Base-by-base conservation (phyloP, 1,139 yeast species). In the Blastobotrys capitulatus region DNA sequence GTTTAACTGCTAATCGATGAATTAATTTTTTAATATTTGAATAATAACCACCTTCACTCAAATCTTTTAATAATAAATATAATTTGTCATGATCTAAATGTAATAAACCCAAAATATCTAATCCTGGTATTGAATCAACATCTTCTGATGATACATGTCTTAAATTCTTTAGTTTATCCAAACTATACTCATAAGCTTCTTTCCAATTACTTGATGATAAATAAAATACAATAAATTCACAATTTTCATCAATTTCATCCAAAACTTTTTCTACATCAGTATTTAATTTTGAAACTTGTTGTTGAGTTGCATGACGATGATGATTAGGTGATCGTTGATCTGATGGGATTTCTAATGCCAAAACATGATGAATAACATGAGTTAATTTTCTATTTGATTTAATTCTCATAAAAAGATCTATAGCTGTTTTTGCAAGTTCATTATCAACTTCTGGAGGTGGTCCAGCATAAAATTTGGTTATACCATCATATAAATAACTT, bases 131-230 rank as follows among this genome's bases (percentile, higher is more conserved):
- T 7, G 77, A 77, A 15, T 51, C 51, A 9, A 25, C 36, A 9
- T 49, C 50, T 16, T 49, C 52, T 6, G 48, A 22, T 12, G 47
- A 36, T 6, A 42, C 22, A 46, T 68, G 72, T 39, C 60, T 63
- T 53, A 76, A 68, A 5, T 60, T 52, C 5, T 59, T 58, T 5
- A 78, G 54, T 42, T 44, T 36, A 2, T 48, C 53, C 10, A 42
- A 16, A 4, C 56, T 48, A 15, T 49, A 46, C 1, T 51, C 44
- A 42, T 62, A 63, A 1, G 56, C 56, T 32, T 76, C 78, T 0
- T 55, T 55, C 37, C 85, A 80, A 60, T 82, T 80, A 1, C 85
- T 69, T 1, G 82, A 76, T 1, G 83, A 76, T 15, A 82, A 58
- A 59, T 70, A 82, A 45, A 78, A 70, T 35, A 80, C 61, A 2